Evolutionary conservation across 2,329 filamentous ascomycete species (phyloP), one percentile per base, ranked within the genome.

Genomic region (Colletotrichum simmondsii): DNA sequence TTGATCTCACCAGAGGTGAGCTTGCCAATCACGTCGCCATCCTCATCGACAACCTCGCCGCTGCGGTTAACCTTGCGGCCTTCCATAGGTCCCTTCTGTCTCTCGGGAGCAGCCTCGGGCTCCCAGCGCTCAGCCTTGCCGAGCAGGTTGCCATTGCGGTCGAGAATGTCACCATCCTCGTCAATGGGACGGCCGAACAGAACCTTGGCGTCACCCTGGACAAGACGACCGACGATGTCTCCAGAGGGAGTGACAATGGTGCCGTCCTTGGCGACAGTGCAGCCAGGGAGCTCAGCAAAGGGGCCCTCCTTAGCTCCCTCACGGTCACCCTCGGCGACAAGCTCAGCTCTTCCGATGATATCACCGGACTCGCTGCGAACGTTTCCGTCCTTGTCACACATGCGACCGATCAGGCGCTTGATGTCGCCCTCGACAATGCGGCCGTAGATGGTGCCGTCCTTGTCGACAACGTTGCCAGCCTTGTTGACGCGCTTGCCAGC

Each of bases 81-180:
- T 1, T 85, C 82, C 75, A 90, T 85, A 57, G 87, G 86, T 69
- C 85, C 87, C 80, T 86, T 87, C 79, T 87, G 83, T 4, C 84
- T 91, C 77, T 85, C 86, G 12, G 85, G 83, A 78, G 89, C 87
- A 2, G 65, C 72, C 22, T 74, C 71, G 3, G 74, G 72, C 76
- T 89, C 87, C 88, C 88, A 91, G 24, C 89, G 85, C 80, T 91
- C 89, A 1, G 89, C 89, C 73, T 88, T 87, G 32, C 88, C 89
- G 2, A 91, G 80, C 1, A 84, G 79, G 74, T 91, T 91, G 37
- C 89, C 89, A 78, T 94, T 95, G 80, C 91, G 92, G 85, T 97
- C 94, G 68, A 93, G 87, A 37, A 97, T 91, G 70, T 97, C 94
- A 49, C 94, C 94, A 75, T 97, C 94, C 74, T 94, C 92, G 70